Evolutionary conservation across 2,329 filamentous ascomycete genomes (phyloP).

Genomic region (Fusarium napiforme): DNA sequence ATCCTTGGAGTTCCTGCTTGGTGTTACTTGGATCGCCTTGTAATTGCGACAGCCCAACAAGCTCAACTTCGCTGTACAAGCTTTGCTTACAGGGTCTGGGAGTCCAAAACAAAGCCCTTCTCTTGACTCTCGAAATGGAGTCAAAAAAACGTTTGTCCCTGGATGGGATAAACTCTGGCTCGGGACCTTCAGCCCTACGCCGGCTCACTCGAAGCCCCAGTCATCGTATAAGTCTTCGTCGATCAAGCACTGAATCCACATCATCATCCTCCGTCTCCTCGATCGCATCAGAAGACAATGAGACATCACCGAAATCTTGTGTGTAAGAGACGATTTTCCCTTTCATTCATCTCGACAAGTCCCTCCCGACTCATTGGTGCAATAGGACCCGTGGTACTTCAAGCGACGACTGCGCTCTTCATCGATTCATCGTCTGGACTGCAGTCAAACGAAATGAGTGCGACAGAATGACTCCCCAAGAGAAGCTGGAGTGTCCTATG

Average conservation of each 20-base stretch:
- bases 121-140: constrained; percentile 43
- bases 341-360: constrained; percentile 2
- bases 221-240: constrained; percentile 48
- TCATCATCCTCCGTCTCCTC: constrained; percentile 43
- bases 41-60: neutral
- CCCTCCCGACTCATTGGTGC: constrained; percentile 26
- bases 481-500: constrained; percentile 64
- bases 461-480: constrained; percentile 57
- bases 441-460: constrained; percentile 65
- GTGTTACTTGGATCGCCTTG: neutral
- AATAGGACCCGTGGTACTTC: constrained; percentile 57
- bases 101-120: neutral
- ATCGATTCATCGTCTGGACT: constrained; percentile 67
- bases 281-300: constrained; percentile 39
- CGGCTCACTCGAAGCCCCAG: constrained; percentile 48
- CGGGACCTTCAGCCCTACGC: constrained; percentile 48
- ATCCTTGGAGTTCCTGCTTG: neutral
- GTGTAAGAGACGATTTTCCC: constrained; percentile 47
- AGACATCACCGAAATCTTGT: constrained; percentile 43
- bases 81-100: neutral
- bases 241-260: constrained; percentile 47
- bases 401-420: constrained; percentile 61
- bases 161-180: constrained; percentile 43
- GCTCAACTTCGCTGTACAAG: neutral
- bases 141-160: constrained; percentile 46